phyloP scores from a whole-genome alignment of 1,139 yeast species.

The Taphrina communis region DNA sequence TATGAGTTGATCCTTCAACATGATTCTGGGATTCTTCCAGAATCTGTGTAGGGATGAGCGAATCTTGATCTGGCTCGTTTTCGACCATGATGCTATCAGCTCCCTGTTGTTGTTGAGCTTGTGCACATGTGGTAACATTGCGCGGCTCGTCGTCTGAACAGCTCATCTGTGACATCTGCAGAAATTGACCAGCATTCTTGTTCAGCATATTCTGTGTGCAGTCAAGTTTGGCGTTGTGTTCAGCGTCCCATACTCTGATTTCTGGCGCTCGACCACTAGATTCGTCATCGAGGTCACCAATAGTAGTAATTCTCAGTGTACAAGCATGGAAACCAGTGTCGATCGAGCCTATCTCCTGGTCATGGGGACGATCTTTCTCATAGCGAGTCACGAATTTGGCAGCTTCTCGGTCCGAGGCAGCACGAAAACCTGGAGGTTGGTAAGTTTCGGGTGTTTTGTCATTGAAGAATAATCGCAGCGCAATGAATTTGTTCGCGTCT shows the following conservation, averaged over 20 bases:
- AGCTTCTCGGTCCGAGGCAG: constrained; percentile 53
- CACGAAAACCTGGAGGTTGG: constrained; percentile 59
- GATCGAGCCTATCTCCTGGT: constrained; percentile 44
- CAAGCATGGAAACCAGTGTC: constrained; percentile 46
- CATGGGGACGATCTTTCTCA: constrained; percentile 31
- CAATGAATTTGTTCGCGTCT: constrained; percentile 53
- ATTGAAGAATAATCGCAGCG: constrained; percentile 59
- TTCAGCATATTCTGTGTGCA: background rate
- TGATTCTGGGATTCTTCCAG: background rate
- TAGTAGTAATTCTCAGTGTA: constrained; percentile 13
- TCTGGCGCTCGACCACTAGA: background rate
- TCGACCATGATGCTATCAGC: background rate
- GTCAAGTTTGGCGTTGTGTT: constrained; percentile 16
- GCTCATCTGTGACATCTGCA: background rate
- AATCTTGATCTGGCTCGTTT: background rate
- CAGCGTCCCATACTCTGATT: constrained; percentile 30
- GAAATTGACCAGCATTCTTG: background rate
- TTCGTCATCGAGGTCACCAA: constrained; percentile 17
- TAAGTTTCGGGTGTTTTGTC: constrained; percentile 57
- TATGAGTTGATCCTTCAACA: background rate
- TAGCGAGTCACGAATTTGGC: constrained; percentile 37
- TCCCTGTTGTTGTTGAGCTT: background rate
- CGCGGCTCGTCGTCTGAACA: background rate
- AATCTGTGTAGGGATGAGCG: constrained; percentile 5
- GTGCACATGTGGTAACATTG: background rate